phyloP scores from a whole-genome alignment of 2,329 filamentous ascomycete genomes.

The Chaetomium globosum region DNA sequence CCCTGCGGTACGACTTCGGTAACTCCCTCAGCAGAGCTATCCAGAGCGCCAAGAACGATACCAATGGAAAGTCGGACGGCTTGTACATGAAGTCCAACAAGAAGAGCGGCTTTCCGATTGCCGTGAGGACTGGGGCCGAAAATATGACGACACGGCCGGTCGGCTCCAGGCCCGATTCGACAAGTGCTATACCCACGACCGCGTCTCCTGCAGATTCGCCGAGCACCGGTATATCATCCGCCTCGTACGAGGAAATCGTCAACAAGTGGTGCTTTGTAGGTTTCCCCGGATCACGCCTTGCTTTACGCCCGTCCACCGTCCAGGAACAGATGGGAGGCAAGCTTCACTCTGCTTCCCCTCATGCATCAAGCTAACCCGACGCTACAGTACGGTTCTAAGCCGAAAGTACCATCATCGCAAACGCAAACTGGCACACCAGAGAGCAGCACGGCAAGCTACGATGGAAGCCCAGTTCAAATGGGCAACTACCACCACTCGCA shows the following conservation, averaged over 20 bases:
- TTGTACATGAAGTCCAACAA: slow-evolving; percentile 55
- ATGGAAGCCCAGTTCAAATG: slow-evolving; percentile 45
- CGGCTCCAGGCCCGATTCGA: slow-evolving; percentile 36
- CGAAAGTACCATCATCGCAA: slow-evolving; percentile 53
- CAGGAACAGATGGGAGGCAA: slow-evolving; percentile 37
- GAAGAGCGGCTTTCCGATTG: slow-evolving; percentile 23
- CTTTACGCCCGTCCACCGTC: slow-evolving; percentile 35
- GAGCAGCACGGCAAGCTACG: slow-evolving; percentile 43
- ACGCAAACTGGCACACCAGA: slow-evolving; percentile 46
- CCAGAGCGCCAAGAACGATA: slow-evolving; percentile 68
- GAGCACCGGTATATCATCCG: slow-evolving; percentile 68
- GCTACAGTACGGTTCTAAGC: slow-evolving; percentile 64
- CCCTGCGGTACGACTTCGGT: slow-evolving; percentile 92
- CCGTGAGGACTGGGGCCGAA: slow-evolving; percentile 13
- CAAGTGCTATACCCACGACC: slow-evolving; percentile 23
- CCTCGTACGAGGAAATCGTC: slow-evolving; percentile 93
- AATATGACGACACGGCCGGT: slow-evolving; percentile 15
- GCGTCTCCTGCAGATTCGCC: slow-evolving; percentile 54
- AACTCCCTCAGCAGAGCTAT: slow-evolving; percentile 86
- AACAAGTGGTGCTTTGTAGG: slow-evolving; percentile 99
- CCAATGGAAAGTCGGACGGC: slow-evolving; percentile 60
- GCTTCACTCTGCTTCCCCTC: slow-evolving; percentile 31
- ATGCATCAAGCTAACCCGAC: slow-evolving; percentile 46
- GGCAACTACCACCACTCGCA: slow-evolving; percentile 38
- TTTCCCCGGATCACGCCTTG: slow-evolving; percentile 52